Base-by-base conservation (phyloP, 345 rosid genomes). In the Corymbia maculata region DNA sequence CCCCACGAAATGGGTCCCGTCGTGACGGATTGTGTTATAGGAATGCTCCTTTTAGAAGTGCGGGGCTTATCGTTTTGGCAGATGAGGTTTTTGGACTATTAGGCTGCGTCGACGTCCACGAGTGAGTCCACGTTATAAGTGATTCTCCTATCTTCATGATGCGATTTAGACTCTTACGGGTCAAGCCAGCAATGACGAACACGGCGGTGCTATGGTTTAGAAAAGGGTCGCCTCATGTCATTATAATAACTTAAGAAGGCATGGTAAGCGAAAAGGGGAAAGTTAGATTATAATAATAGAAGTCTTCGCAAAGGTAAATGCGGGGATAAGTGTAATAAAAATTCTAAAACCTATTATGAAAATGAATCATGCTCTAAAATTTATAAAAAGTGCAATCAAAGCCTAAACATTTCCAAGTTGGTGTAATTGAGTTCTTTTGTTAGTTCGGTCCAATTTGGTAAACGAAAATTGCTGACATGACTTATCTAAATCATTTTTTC, bases 401-500 rank as follows among this genome's bases (percentile, higher is more conserved):
- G 26, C 3, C 13, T 59, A 24, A 59, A 59, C 10, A n/a, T 59
- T 11, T 6, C 1, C 2, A 9, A 59, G 3, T 5, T 24, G 6
- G 6, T 59, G 30, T 6, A 1, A 59, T 59, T 1, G 6, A 5
- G 3, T 59, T 6, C 2, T 11, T 59, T 26, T 0, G 30, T 59
- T 26, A 5, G 13, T 24, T 26, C 2, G 2, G 1, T 59, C 6
- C 30, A 2, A 59, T 59, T 59, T 24, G 3, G 24, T 0, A 10
- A 10, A 26, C 0, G 0, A 61, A 61, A 28, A 61, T 1, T 61
- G 0, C 28, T 61, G 15, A 28, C 0, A 2, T 1, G 8, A 28
- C 15, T 61, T 28, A 12, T 11, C 26, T 61, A 61, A 28, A 61
- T 61, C 68, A 26, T 61, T 12, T 26, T 36, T 14, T 26, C 8